These are phyloP conservation scores for Xylaria intraflava DNA, from an alignment of 495 filamentous ascomycete species.

Conservation along the genomic window DNA sequence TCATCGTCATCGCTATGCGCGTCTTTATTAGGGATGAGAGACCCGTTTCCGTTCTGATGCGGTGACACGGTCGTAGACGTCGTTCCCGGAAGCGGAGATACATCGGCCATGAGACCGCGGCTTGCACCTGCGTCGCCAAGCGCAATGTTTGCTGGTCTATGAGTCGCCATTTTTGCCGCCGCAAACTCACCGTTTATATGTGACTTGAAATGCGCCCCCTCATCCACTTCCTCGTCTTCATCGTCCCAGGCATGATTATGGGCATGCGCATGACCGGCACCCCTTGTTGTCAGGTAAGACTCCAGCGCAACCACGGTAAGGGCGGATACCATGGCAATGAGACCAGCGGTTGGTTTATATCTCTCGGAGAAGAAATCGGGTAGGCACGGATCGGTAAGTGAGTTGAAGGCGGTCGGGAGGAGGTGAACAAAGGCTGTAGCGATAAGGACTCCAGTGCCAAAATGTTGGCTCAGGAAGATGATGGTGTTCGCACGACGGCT, in stretches of 20 bases:
- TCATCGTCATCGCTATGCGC: constrained; percentile 21
- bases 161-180: constrained; percentile 18
- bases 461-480: constrained; percentile 73
- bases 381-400: constrained; percentile 74
- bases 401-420: constrained; percentile 75
- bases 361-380: constrained; percentile 63
- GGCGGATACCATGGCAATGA: constrained; percentile 72
- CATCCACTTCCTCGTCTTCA: constrained; percentile 30
- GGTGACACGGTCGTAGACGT: constrained; percentile 24
- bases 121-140: constrained; percentile 39
- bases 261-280: constrained; percentile 46
- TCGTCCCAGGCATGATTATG: constrained; percentile 32
- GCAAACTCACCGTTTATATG: constrained; percentile 17
- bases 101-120: constrained; percentile 41
- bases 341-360: constrained; percentile 70
- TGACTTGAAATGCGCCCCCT: constrained; percentile 13
- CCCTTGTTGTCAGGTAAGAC: constrained; percentile 61
- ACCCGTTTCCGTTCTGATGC: constrained; percentile 9
- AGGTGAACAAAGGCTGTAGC: constrained; percentile 86
- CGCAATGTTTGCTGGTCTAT: constrained; percentile 35
- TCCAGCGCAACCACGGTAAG: constrained; percentile 69
- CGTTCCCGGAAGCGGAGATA: constrained; percentile 41
- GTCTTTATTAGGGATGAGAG: constrained; percentile 1
- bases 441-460: constrained; percentile 80
- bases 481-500: constrained; percentile 41